Conservation (phyloP, 805 yeast genomes). For the Starmerella kuoi region DNA sequence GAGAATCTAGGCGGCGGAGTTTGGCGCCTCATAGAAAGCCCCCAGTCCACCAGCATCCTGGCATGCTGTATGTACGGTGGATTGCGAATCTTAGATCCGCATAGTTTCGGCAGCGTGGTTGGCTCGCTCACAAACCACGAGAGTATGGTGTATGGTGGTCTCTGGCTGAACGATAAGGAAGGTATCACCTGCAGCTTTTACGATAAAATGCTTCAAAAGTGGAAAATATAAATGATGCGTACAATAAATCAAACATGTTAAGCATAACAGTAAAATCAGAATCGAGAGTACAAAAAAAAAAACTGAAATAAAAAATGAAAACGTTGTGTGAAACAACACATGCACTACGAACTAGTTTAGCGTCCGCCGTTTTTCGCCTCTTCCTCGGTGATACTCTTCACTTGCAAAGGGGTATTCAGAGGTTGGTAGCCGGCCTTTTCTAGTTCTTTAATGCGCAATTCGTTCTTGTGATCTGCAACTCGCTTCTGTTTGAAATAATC, state of each 20-base stretch:
- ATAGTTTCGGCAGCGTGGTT: slow-evolving; percentile 2
- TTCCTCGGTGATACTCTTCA: slow-evolving; percentile 12
- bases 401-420: slow-evolving; percentile 18
- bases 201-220: slow-evolving; percentile 67
- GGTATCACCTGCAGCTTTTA: slow-evolving; percentile 85
- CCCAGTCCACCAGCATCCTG: slow-evolving; percentile 36
- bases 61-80: slow-evolving; percentile 96
- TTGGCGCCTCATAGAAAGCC: slow-evolving; percentile 73
- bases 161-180: slow-evolving; percentile 48
- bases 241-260: too few species aligned
- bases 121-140: slow-evolving; percentile 38
- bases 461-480: slow-evolving; percentile 60
- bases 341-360: too few species aligned
- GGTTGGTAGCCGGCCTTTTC: slow-evolving; percentile 45
- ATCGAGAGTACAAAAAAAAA: too few species aligned
- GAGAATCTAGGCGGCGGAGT: slow-evolving; percentile 81
- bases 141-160: slow-evolving; percentile 94
- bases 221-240: slow-evolving; percentile 38
- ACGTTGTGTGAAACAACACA: too few species aligned
- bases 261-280: too few species aligned
- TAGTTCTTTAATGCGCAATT: slow-evolving; percentile 53
- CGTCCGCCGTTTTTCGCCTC: slow-evolving; percentile 5
- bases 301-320: too few species aligned
- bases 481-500: slow-evolving; percentile 84
- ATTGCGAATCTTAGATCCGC: slow-evolving; percentile 48